Conservation (phyloP, 2,329 filamentous ascomycete species). For the Diaporthe capsici region DNA sequence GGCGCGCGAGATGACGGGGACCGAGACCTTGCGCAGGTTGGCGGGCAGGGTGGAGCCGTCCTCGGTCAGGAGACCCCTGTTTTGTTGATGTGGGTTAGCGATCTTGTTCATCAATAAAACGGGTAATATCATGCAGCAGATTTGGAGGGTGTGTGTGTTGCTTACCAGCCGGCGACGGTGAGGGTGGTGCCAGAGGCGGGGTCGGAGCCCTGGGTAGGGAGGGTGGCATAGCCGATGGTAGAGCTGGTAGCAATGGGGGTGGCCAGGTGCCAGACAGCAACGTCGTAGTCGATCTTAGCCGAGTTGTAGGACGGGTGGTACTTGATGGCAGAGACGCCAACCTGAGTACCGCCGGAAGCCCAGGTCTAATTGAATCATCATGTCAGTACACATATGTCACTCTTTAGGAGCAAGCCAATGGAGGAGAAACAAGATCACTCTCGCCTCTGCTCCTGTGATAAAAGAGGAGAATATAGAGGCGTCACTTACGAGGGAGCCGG, state of each 20-base stretch:
- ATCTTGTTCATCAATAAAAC: neutral
- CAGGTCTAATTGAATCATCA: constrained; percentile 40
- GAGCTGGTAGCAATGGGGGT: constrained; percentile 44
- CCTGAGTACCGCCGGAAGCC: constrained; percentile 47
- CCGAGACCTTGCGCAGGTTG: constrained; percentile 50
- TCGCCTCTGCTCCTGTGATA: too few relatives aligned
- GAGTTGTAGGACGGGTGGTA: constrained; percentile 47
- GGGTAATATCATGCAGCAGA: too few relatives aligned
- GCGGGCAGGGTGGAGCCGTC: constrained; percentile 40
- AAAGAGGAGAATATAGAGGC: neutral
- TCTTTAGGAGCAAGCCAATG: rapidly evolving
- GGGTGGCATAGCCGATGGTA: constrained; percentile 46
- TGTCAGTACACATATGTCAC: neutral
- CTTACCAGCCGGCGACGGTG: constrained; percentile 50
- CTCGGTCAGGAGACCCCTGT: constrained; percentile 46
- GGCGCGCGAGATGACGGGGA: constrained; percentile 49
- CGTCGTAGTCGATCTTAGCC: constrained; percentile 46
- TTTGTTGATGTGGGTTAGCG: neutral
- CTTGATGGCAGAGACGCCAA: constrained; percentile 45
- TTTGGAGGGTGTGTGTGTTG: neutral
- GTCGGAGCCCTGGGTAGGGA: constrained; percentile 47
- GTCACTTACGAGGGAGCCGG: constrained; percentile 44
- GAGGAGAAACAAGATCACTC: neutral
- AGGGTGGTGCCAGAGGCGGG: constrained; percentile 44
- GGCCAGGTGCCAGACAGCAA: constrained; percentile 51